Evolutionary conservation across 352 stramenopile genomes (phyloP).

Genomic region (Phytophthora pseudosyringae): DNA sequence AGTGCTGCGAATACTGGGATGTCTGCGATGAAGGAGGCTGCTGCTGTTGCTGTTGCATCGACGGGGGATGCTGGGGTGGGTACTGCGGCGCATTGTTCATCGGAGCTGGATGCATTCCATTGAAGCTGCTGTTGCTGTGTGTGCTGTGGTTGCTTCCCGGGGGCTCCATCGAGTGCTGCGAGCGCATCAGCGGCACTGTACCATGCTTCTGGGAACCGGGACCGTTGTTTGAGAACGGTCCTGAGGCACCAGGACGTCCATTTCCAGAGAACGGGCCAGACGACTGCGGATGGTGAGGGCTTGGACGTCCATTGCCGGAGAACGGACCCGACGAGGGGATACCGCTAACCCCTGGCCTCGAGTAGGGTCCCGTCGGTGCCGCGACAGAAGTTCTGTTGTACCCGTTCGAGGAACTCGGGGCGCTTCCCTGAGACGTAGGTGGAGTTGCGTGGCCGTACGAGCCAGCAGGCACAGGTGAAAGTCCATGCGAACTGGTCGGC

Average conservation of each 20-base stretch:
- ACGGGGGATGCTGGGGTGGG: conserved; percentile 2
- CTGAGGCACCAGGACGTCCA: conserved; percentile 20
- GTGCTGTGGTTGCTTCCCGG: conserved; percentile 46
- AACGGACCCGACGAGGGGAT: conserved; percentile 27
- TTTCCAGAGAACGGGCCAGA: conserved; percentile 38
- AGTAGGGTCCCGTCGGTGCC: conserved; percentile 17
- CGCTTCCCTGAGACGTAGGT: conserved; percentile 36
- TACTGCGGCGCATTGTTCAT: conserved; percentile 19
- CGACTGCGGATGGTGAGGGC: conserved; percentile 30
- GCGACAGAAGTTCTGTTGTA: conserved; percentile 27
- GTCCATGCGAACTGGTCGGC: conserved; percentile 24
- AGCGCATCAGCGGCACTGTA: conserved; percentile 19
- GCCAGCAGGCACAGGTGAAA: conserved; percentile 19
- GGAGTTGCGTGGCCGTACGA: conserved; percentile 38
- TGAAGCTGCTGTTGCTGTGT: conserved; percentile 34
- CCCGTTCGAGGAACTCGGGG: conserved; percentile 30
- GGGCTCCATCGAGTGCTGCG: conserved; percentile 40
- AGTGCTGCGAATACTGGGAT: conserved; percentile 35
- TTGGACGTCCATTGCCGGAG: conserved; percentile 32
- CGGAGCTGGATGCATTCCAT: conserved; percentile 14
- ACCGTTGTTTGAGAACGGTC: conserved; percentile 28
- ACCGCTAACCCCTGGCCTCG: conserved; percentile 8
- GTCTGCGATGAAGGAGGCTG: conserved; percentile 31
- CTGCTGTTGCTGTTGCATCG: conserved; percentile 23
- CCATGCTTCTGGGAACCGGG: conserved; percentile 21